Percentiles rank a stretch among this genome's conserved stretches.
Conservation (phyloP, 2,329 filamentous ascomycete genomes). For the Aureobasidium musti region DNA sequence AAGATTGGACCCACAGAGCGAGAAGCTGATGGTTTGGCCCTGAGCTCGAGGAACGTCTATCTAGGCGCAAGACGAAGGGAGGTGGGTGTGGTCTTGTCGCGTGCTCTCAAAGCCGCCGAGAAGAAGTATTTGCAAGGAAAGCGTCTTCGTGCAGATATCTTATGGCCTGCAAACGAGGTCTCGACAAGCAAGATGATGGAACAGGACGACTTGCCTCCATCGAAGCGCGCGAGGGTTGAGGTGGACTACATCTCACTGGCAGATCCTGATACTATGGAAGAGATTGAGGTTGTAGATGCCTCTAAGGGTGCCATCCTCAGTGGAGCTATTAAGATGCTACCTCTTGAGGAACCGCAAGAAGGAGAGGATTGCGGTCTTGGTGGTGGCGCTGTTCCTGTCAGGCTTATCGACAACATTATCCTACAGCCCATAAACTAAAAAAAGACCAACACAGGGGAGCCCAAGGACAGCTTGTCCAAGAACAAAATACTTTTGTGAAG, state of each 20-base stretch:
- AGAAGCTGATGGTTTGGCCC: conserved; percentile 78
- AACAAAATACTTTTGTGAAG: neutral
- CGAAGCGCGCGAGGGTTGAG: conserved; percentile 70
- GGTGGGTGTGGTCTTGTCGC: conserved; percentile 70
- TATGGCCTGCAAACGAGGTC: conserved; percentile 68
- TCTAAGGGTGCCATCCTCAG: conserved; percentile 78
- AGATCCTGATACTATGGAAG: conserved; percentile 79
- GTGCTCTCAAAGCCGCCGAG: conserved; percentile 71
- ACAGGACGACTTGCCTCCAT: conserved; percentile 62
- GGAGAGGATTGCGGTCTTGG: conserved; percentile 74
- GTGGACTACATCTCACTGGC: conserved; percentile 92
- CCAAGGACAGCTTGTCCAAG: neutral
- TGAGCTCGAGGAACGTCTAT: conserved; percentile 94
- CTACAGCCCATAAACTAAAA: conserved; percentile 35
- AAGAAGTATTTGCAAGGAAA: conserved; percentile 60
- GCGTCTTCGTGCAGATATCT: conserved; percentile 63
- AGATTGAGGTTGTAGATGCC: conserved; percentile 70
- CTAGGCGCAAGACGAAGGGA: conserved; percentile 72
- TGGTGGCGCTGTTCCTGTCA: conserved; percentile 71
- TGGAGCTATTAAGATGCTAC: conserved; percentile 85
- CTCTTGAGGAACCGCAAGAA: conserved; percentile 67
- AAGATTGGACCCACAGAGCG: conserved; percentile 73
- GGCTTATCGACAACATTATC: conserved; percentile 95
- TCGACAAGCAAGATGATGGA: conserved; percentile 57
- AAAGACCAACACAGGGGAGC: neutral